Evolutionary conservation across 257 asterid genomes (phyloP).

Genomic region (Solanum clarkiae): DNA sequence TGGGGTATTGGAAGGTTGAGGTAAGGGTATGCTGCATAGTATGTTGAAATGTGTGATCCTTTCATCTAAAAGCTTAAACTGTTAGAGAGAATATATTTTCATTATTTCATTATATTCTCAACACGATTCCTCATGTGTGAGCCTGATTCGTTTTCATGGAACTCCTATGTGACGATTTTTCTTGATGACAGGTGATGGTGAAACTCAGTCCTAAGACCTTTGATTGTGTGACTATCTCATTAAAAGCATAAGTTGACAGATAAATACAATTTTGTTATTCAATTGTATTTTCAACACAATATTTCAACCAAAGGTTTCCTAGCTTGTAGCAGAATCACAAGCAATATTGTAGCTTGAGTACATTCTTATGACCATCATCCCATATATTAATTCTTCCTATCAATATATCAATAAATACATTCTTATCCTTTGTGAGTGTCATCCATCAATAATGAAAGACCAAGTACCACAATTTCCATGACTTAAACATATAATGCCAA

Average conservation of each 20-base stretch:
- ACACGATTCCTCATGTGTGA: neutral
- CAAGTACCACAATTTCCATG: neutral
- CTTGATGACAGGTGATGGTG: neutral
- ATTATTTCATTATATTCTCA: neutral
- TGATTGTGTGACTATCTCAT: neutral
- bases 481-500: neutral
- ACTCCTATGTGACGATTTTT: neutral
- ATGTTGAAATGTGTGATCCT: neutral
- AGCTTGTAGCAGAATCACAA: neutral
- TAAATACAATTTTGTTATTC: neutral
- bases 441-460: neutral
- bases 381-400: neutral
- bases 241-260: neutral
- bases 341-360: neutral
- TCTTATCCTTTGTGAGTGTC: neutral
- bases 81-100: neutral
- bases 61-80: neutral
- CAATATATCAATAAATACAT: neutral
- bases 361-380: neutral
- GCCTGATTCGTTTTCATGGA: neutral
- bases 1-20: neutral
- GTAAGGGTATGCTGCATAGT: neutral
- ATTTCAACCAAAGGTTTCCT: neutral
- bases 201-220: fast-evolving
- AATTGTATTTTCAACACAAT: neutral